Base-by-base conservation (phyloP, 2,329 filamentous ascomycete species). In the Capronia coronata region DNA sequence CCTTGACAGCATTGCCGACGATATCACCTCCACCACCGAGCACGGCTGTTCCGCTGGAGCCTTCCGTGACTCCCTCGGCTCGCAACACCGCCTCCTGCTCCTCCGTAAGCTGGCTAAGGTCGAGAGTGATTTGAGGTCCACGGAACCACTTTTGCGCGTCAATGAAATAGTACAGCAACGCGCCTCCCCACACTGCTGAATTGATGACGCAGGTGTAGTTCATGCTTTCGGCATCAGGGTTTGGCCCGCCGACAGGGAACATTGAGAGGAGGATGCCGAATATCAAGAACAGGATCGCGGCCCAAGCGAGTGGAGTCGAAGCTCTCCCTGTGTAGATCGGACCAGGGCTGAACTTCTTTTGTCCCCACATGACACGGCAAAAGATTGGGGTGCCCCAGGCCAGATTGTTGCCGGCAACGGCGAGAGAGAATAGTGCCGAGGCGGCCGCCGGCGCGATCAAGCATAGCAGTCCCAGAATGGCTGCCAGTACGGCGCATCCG, bases 131-230 rank as follows among this genome's bases (percentile, higher is more conserved):
- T 66, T 77, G 78, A 2, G 79, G 79, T 0, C 79, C 78, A 1
- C 68, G 78, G 58, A 80, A 81, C 71, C 76, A 80, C 61, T 80
- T 81, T 47, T 72, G 67, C 5, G 78, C 79, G 65, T 76, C 71
- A 21, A 78, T 55, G 54, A 69, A 70, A 60, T 81, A 82, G 62
- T 82, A 82, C 1, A 68, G 43, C 57, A 80, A 62, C 0, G 74
- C 71, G 1, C 77, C 77, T 11, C 74, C 66, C 79, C 79, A 83
- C 1, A 83, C 73, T 2, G 73, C 72, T 27, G 69, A 70, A 54
- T 81, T 81, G 51, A 83, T 77, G 1, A 81, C 79, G 2, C 81
- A 71, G 0, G 79, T 81, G 60, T 82, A 83, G 58, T 83, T 83
- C 79, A 83, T 82, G 13, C 65, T 65, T 65, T 57, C 61, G 68